Base-by-base conservation (phyloP, 441 rosid genomes). In the Pelargonium exstipulatum region DNA sequence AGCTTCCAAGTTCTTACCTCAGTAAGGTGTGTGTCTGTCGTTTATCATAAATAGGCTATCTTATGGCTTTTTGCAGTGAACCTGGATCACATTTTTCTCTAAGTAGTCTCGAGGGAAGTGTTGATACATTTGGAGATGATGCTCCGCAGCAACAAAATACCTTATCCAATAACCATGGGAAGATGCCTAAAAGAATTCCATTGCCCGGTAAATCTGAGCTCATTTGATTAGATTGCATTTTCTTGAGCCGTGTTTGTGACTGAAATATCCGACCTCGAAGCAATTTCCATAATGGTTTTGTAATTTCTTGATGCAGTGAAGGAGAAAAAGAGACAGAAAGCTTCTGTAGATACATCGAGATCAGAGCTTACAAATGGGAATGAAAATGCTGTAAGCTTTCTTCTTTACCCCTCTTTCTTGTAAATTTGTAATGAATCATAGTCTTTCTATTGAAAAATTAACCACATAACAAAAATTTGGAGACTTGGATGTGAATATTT, bases 161-260 rank as follows among this genome's bases (percentile, higher is more conserved):
- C 55, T 69, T 76, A 63, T 64, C 73, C 42, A 78, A 75, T 69
- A 77, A 69, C 74, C 80, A 74, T 72, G 73, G 9, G 18, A 53
- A 65, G 65, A 79, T 76, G 45, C 65, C 61, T 26, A 62, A 80
- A 75, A 42, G 18, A 16, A 37, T 62, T 46, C 73, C 69, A 60
- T 16, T 71, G 71, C 69, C 82, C 64, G 88, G 92, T 88, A 80
- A 77, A 62, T 62, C 32, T 67, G 40, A 20, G 65, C 9, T 71
- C 40, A 60, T 45, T 35, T 37, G 17, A 55, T 26, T 64, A 48
- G 26, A n/a, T 66, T 67, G 40, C 35, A 26, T 67, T 8, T 65
- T 70, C 20, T 7, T 20, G 4, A 60, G 12, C 40, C 45, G 17
- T 26, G 13, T 32, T 26, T n/a, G 40, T 5, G 7, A 35, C 14